These are phyloP conservation scores for Aspergillus hiratsukae DNA, from an alignment of 2,329 filamentous ascomycete species.

Conservation along the genomic window DNA sequence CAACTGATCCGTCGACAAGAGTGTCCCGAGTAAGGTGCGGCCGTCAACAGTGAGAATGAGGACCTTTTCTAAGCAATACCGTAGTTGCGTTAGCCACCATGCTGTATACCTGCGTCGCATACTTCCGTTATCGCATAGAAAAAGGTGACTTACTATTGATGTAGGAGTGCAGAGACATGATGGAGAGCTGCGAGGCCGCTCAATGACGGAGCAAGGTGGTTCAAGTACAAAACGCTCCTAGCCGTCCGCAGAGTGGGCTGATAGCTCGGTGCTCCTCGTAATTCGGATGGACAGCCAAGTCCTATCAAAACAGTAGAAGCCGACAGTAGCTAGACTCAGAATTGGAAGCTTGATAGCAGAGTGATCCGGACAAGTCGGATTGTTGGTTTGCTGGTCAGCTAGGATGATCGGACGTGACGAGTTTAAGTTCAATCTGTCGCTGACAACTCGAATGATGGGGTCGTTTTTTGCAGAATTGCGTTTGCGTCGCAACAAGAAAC, in stretches of 20 bases:
- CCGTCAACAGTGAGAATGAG: constrained; percentile 89
- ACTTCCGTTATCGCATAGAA: neutral
- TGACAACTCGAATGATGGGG: neutral
- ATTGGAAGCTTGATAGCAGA: neutral
- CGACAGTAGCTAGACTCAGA: neutral
- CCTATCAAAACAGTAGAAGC: neutral
- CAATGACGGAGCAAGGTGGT: neutral
- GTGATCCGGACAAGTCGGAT: neutral
- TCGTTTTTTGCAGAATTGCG: neutral
- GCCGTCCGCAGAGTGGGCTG: neutral
- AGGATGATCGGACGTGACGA: neutral
- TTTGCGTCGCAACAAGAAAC: neutral
- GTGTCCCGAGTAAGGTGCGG: constrained; percentile 74
- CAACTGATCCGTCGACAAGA: constrained; percentile 81
- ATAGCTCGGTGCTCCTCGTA: neutral
- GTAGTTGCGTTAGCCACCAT: constrained; percentile 10
- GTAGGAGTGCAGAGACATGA: constrained; percentile 52
- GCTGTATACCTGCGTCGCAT: neutral
- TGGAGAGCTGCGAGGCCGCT: constrained; percentile 6
- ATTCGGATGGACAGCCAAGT: neutral
- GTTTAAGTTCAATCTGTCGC: neutral
- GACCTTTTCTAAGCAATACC: constrained; percentile 67
- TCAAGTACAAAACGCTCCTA: neutral
- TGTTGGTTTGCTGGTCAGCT: neutral
- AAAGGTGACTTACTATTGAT: constrained; percentile 46